phyloP scores from a whole-genome alignment of 768 basidiomycete genomes.

The Boletus pseudo-olivaceus region DNA sequence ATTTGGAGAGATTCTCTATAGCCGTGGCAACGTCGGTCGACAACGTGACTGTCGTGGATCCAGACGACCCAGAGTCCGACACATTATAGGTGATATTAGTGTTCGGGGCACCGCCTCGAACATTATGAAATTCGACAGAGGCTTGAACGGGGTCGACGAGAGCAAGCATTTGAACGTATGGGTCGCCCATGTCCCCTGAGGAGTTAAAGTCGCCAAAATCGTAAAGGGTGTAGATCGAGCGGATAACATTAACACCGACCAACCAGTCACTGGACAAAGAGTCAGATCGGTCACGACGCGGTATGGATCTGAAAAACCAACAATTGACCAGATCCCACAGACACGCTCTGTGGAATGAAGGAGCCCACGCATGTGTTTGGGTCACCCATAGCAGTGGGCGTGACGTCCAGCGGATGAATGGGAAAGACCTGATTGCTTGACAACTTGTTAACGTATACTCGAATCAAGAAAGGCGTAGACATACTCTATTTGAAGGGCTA shows the following conservation, averaged over 20 bases:
- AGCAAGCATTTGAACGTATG: constrained; percentile 73
- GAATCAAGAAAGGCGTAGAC: constrained; percentile 21
- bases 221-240: constrained; percentile 78
- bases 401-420: constrained; percentile 76
- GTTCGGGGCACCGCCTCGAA: constrained; percentile 61
- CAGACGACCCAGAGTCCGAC: constrained; percentile 41
- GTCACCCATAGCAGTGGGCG: constrained; percentile 45
- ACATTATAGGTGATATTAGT: constrained; percentile 67
- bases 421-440: constrained; percentile 69
- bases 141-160: constrained; percentile 67
- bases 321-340: constrained; percentile 66
- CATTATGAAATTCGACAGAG: constrained; percentile 63
- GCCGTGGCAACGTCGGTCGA: constrained; percentile 56
- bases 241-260: constrained; percentile 78
- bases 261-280: constrained; percentile 64
- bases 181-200: constrained; percentile 63
- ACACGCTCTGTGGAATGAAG: constrained; percentile 62
- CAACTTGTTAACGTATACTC: constrained; percentile 13
- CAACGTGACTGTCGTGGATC: constrained; percentile 48
- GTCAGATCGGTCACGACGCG: constrained; percentile 2
- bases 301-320: constrained; percentile 33
- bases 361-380: constrained; percentile 63
- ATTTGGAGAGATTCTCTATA: constrained; percentile 59
- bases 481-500: constrained; percentile 77
- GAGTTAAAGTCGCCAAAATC: constrained; percentile 79